Evolutionary conservation across 371 early-diverging fungal species (phyloP), one percentile per base, ranked within the genome.

Genomic region (Actinomortierella wolfii): DNA sequence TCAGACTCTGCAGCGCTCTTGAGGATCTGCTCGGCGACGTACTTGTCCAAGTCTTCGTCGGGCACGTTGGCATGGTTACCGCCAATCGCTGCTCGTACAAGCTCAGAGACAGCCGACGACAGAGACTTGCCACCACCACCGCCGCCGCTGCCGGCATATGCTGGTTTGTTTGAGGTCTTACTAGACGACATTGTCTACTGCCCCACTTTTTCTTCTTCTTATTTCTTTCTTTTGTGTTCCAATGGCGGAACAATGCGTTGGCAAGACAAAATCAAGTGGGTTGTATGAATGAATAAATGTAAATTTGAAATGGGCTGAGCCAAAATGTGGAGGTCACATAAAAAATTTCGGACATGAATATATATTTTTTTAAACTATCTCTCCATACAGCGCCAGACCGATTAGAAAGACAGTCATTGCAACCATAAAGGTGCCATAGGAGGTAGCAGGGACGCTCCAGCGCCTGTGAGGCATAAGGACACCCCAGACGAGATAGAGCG

Each of bases 31-130:
- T 88, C 84, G 13, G 91, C 91, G 39, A 90, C 84, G 61, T 89
- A 87, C 51, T 81, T 81, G 76, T 92, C 90, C 3, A 90, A 66
- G 65, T 89, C 90, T 26, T 82, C 75, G 66, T 87, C 89, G 17
- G 78, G 62, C 0, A 88, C 76, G 57, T 76, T 57, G 11, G 54
- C 51, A 21, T 86, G 78, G 34, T 81, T 69, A 2, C 84, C 79
- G 25, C 87, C 86, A 7, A 83, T 81, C 13, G 89, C 84, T 1
- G 86, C 79, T 15, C 85, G 71, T 39, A 84, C 79, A 0, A 86
- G 70, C 52, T 81, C 78, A 21, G 76, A 80, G 15, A 85, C 82
- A 26, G 80, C 79, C 28, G 69, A 77, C 7, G 79, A 77, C 23
- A 82, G 64, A 6, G 70, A 51, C 54, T 51, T 59, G 39, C 40